Percentiles rank a stretch among this genome's conserved stretches.
Evolutionary conservation across 768 basidiomycete genomes (phyloP).

Genomic region (Tylopilus sp.): DNA sequence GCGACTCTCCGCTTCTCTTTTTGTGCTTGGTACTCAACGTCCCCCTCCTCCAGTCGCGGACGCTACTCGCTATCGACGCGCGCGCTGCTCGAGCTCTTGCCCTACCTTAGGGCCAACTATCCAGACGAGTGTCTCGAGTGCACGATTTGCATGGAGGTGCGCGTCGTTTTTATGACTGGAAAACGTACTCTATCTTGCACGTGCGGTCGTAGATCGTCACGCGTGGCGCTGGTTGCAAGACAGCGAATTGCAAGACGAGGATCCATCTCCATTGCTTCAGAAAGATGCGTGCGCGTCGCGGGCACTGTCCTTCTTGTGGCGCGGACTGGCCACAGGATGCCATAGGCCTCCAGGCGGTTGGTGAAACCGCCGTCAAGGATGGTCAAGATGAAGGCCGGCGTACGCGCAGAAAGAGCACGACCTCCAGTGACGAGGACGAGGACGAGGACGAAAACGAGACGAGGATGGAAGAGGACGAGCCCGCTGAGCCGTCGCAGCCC

Average conservation of each 20-base stretch:
- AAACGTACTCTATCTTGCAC: background rate
- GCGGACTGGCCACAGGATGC: slow-evolving; percentile 58
- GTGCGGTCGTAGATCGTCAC: slow-evolving; percentile 54
- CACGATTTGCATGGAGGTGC: slow-evolving; percentile 67
- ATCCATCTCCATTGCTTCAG: slow-evolving; percentile 66
- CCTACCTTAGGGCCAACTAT: slow-evolving; percentile 73
- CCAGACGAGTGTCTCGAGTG: slow-evolving; percentile 71
- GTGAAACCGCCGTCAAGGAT: slow-evolving; percentile 64
- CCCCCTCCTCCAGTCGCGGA: slow-evolving; percentile 49
- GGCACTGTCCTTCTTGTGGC: slow-evolving; percentile 55
- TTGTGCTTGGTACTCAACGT: background rate
- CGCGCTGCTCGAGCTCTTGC: slow-evolving; percentile 65
- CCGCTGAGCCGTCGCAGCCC: slow-evolving; percentile 30
- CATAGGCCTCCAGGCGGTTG: slow-evolving; percentile 51
- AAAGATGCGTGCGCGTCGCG: slow-evolving; percentile 42
- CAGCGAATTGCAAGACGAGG: slow-evolving; percentile 56
- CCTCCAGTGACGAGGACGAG: slow-evolving; percentile 36
- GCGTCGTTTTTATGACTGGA: slow-evolving; percentile 6
- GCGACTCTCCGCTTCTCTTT: slow-evolving; percentile 23
- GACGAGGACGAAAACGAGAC: slow-evolving; percentile 42
- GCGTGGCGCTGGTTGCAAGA: slow-evolving; percentile 60
- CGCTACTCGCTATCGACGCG: slow-evolving; percentile 77
- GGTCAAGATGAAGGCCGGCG: slow-evolving; percentile 51
- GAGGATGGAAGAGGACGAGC: slow-evolving; percentile 31
- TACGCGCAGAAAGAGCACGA: slow-evolving; percentile 31